Conservation (phyloP, 2,329 filamentous ascomycete species). For the Fusarium nematophilum region DNA sequence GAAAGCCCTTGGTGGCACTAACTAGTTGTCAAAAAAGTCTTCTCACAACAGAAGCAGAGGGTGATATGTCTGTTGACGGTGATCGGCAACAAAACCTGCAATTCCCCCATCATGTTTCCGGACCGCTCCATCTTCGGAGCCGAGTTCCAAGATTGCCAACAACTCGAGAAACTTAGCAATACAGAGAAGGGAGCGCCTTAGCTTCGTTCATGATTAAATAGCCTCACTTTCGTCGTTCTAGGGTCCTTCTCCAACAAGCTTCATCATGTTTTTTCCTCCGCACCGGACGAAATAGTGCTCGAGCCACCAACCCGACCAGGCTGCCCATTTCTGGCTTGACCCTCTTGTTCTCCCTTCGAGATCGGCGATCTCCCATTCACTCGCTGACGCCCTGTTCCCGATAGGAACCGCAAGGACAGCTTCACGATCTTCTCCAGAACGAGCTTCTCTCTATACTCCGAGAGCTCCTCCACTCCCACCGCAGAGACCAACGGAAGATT, state of each 20-base stretch:
- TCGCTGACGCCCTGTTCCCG: conserved; percentile 16
- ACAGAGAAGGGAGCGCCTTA: neutral
- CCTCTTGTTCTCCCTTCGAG: conserved; percentile 32
- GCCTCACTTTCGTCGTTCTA: neutral
- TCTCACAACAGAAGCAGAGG: neutral
- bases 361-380: conserved; percentile 37
- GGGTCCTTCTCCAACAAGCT: conserved; percentile 6
- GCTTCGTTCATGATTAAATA: neutral
- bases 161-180: neutral
- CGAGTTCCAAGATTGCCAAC: conserved; percentile 8
- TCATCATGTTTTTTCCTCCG: conserved; percentile 9
- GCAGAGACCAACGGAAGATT: conserved; percentile 20
- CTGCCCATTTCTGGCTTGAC: conserved; percentile 17
- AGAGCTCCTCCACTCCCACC: conserved; percentile 3
- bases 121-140: conserved; percentile 15
- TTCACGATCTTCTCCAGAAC: conserved; percentile 9
- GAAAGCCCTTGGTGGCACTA: conserved; percentile 14
- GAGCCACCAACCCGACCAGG: conserved; percentile 26
- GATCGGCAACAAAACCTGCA: conserved; percentile 6
- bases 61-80: neutral
- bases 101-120: neutral
- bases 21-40: conserved; percentile 1
- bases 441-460: conserved; percentile 7
- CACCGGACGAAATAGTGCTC: conserved; percentile 19
- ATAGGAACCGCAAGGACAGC: conserved; percentile 19